These are phyloP conservation scores for Neofusicoccum sp. DNA, from an alignment of 2,329 filamentous ascomycete genomes.

Conservation along the genomic window DNA sequence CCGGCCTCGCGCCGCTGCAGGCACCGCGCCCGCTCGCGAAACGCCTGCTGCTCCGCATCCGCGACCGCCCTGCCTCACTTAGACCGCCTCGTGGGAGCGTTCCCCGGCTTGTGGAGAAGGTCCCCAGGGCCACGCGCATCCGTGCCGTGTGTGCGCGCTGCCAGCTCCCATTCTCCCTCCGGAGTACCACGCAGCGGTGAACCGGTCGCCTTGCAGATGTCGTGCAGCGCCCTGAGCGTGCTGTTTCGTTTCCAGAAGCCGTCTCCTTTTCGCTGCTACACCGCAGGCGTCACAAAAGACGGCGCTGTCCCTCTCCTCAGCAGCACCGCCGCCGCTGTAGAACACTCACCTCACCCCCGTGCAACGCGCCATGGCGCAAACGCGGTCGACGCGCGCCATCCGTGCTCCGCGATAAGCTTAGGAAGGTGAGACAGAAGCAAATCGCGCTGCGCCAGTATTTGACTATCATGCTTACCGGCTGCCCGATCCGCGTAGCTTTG, in stretches of 20 bases:
- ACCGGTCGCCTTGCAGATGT: neutral
- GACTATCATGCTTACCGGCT: constrained; percentile 1
- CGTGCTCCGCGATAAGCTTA: neutral
- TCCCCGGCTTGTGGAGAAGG: too few relatives aligned
- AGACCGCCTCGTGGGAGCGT: too few relatives aligned
- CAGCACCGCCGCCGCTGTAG: neutral
- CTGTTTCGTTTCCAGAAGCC: neutral
- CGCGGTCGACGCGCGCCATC: neutral
- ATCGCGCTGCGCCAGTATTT: neutral
- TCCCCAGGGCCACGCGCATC: too few relatives aligned
- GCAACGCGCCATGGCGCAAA: neutral
- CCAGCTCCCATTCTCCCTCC: neutral
- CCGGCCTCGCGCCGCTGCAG: neutral
- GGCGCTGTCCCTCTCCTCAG: neutral
- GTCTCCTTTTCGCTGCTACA: neutral
- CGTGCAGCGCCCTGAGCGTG: constrained; percentile 9
- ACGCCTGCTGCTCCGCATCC: constrained; percentile 5
- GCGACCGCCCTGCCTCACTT: neutral
- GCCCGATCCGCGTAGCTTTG: neutral
- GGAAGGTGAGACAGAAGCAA: neutral
- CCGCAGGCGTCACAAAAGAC: neutral
- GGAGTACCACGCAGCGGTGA: neutral
- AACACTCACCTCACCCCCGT: neutral
- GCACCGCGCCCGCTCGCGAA: constrained; percentile 11
- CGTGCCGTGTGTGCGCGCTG: too few relatives aligned